phyloP scores from a whole-genome alignment of 352 stramenopile species.

The Peronosclerospora sorghi region DNA sequence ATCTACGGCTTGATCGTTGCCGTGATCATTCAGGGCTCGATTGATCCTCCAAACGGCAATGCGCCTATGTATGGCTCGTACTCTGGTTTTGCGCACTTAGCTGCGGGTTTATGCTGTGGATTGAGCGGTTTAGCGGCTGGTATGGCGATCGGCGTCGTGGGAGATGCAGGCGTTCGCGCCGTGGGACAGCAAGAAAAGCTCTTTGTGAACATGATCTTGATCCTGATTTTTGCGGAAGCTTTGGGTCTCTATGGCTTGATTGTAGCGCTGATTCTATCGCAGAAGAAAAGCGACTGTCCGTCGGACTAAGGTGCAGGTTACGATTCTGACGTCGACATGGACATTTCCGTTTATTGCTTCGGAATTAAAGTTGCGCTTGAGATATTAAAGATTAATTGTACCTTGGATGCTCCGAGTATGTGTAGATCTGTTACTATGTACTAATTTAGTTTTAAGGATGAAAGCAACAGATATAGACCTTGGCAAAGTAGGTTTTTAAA shows the following conservation, averaged over 20 bases:
- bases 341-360: too few species aligned
- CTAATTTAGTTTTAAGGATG: too few species aligned
- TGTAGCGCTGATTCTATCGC: conserved; percentile 88
- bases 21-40: conserved; percentile 91
- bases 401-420: too few species aligned
- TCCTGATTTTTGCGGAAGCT: conserved; percentile 98
- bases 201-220: conserved; percentile 98
- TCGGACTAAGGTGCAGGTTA: conserved; percentile 24
- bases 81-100: conserved; percentile 90
- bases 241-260: conserved; percentile 95
- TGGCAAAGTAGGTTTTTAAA: too few species aligned
- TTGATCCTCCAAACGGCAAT: conserved; percentile 60
- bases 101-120: conserved; percentile 90
- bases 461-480: too few species aligned
- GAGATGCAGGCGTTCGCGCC: conserved; percentile 93
- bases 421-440: background rate
- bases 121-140: conserved; percentile 88
- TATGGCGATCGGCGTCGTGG: conserved; percentile 93
- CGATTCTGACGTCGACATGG: too few species aligned
- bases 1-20: conserved; percentile 95
- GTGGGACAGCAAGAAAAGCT: conserved; percentile 97
- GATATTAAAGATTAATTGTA: too few species aligned
- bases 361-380: too few species aligned
- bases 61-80: conserved; percentile 86
- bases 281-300: conserved; percentile 59